A percentile compares a stretch with the other conserved stretches of the same genome.
Evolutionary conservation across 2,329 filamentous ascomycete genomes (phyloP).

Genomic region (Pseudocercospora musae): DNA sequence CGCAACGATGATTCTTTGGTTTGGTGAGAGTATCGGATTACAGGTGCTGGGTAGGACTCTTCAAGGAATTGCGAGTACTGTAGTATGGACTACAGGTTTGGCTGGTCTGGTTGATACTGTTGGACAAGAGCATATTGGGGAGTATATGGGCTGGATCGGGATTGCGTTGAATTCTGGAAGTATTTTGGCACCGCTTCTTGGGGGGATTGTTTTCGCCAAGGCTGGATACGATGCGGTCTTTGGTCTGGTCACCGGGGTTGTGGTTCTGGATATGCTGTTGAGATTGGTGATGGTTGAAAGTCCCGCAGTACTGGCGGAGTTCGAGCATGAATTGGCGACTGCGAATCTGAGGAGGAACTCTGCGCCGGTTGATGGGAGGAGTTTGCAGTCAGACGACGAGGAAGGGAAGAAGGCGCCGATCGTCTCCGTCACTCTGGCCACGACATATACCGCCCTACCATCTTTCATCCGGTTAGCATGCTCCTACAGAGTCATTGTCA

Average conservation of each 20-base stretch:
- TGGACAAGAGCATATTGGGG: constrained; percentile 56
- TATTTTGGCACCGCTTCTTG: constrained; percentile 62
- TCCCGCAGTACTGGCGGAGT: not conserved
- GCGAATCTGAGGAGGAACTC: not conserved
- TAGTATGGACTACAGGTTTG: constrained; percentile 71
- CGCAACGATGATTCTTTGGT: constrained; percentile 61
- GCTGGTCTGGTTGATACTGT: constrained; percentile 69
- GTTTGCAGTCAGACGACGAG: not conserved
- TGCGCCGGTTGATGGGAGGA: not conserved
- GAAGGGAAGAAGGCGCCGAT: not conserved
- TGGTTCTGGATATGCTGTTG: constrained; percentile 20
- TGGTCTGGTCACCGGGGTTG: constrained; percentile 16
- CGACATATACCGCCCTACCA: constrained; percentile 5
- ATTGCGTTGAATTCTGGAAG: constrained; percentile 62
- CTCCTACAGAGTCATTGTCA: constrained; percentile 20
- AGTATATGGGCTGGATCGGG: constrained; percentile 63
- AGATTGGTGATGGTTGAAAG: constrained; percentile 23
- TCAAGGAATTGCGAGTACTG: constrained; percentile 63
- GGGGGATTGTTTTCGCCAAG: constrained; percentile 61
- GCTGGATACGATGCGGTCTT: constrained; percentile 37
- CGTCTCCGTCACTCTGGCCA: not conserved
- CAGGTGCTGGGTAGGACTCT: constrained; percentile 61
- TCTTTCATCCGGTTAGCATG: constrained; percentile 19
- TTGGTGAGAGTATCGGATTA: constrained; percentile 59
- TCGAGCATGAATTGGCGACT: not conserved